Evolutionary conservation across 2,329 filamentous ascomycete genomes (phyloP), one percentile per base, ranked within the genome.

Genomic region (Macroventuria anomochaeta): DNA sequence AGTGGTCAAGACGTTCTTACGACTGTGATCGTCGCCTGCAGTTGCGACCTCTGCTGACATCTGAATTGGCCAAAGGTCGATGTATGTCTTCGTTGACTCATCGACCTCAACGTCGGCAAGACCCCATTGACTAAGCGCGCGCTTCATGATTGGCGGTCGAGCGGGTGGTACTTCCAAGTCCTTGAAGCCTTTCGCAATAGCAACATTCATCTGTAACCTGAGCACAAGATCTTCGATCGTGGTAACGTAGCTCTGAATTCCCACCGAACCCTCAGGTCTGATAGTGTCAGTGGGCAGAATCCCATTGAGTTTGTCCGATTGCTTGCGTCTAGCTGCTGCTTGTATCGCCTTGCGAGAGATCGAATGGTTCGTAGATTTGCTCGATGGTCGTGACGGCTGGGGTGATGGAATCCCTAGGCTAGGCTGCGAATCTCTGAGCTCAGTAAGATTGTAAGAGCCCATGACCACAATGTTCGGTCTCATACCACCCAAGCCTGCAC

Each of bases 51-150:
- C 90, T 1, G 91, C 91, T 5, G 91, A 93, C 90, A 96, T 96
- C 62, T 96, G 92, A 46, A 96, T 95, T 0, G 91, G 91, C 91
- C 91, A 96, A 4, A 96, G 77, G 67, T 96, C 91, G 57, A 96
- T 90, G 66, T 88, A 93, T 65, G 86, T 90, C 69, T 93, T 93
- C 3, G 78, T 79, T 46, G 87, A 85, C 15, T 81, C 81, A 32
- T 85, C 79, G 0, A 80, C 72, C 17, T 83, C 80, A 0, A 62
- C 39, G 2, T 64, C 58, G 7, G 52, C 49, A 0, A 73, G 55
- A 7, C 68, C 63, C 12, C 75, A 29, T 25, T 68, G 49, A 18
- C 48, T 57, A 3, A 75, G 50, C 1, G 66, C 42, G 25, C 59
- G 65, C 38, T 74, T 62, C 33, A 65, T 62, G 21, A 46, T 63